phyloP scores from a whole-genome alignment of 164 flowering plant species.

The Macadamia tetraphylla region DNA sequence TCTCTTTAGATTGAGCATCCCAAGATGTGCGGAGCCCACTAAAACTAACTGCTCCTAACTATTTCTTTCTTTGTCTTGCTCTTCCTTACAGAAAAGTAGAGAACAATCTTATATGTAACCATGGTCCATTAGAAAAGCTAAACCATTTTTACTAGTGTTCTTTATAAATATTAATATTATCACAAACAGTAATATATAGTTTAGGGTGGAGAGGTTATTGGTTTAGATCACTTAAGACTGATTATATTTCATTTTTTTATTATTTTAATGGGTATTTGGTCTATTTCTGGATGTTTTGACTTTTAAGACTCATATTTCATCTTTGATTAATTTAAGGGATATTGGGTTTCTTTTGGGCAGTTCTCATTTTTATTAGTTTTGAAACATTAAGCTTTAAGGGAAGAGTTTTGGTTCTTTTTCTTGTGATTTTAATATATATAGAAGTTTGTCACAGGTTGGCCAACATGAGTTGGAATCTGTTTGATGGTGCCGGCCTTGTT shows the following conservation, averaged over 20 bases:
- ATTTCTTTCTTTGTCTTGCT: slow-evolving; percentile 69
- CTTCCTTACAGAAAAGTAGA: slow-evolving; percentile 14
- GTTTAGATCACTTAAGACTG: too few relatives aligned
- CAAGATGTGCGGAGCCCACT: slow-evolving; percentile 14
- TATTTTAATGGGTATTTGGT: too few relatives aligned
- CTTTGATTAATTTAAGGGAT: background rate
- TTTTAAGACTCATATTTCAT: background rate
- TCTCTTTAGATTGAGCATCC: slow-evolving; percentile 20
- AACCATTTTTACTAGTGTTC: too few relatives aligned
- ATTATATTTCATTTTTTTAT: too few relatives aligned
- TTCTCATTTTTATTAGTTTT: too few relatives aligned
- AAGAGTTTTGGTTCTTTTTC: too few relatives aligned
- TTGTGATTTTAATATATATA: slow-evolving; percentile 8
- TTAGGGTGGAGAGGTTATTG: too few relatives aligned
- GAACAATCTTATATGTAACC: too few relatives aligned
- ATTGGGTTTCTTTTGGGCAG: background rate
- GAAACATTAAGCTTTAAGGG: too few relatives aligned
- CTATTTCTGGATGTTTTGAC: background rate
- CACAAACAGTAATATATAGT: too few relatives aligned
- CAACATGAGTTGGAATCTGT: slow-evolving; percentile 7
- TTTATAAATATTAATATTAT: too few relatives aligned
- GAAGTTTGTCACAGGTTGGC: slow-evolving; percentile 14
- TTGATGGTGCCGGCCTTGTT: slow-evolving; percentile 16
- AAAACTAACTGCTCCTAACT: slow-evolving; percentile 31
- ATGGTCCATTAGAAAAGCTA: too few relatives aligned